phyloP scores from a whole-genome alignment of 352 stramenopile species.

The Vaucheria bursata region DNA sequence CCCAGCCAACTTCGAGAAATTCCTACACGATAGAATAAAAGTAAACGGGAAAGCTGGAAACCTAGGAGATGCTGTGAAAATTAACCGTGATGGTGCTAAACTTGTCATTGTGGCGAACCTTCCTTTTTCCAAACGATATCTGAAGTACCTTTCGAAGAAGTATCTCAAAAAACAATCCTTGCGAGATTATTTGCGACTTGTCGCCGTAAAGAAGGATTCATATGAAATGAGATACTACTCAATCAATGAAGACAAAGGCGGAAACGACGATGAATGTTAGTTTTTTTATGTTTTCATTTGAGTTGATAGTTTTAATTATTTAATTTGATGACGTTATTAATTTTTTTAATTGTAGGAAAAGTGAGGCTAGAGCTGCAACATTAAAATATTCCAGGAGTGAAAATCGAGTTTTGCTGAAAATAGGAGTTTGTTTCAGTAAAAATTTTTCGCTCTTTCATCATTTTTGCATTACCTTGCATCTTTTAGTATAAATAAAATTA shows the following conservation, averaged over 20 bases:
- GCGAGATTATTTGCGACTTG: conserved; percentile 98
- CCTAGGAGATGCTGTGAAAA: conserved; percentile 84
- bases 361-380: too few species aligned
- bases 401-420: too few species aligned
- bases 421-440: too few species aligned
- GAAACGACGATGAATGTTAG: conserved; percentile 52
- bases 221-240: conserved; percentile 99
- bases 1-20: conserved; percentile 98
- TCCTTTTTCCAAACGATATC: conserved; percentile 93
- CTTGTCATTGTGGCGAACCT: conserved; percentile 84
- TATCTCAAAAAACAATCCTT: conserved; percentile 99
- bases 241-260: conserved; percentile 83
- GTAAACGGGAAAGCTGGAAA: conserved; percentile 93
- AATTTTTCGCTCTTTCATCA: too few species aligned
- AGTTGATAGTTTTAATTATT: too few species aligned
- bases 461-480: too few species aligned
- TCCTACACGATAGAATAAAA: conserved; percentile 98
- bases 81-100: conserved; percentile 89
- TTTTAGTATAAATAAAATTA: too few species aligned
- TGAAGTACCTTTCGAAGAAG: conserved; percentile 99
- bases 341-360: too few species aligned
- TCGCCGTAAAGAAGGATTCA: conserved; percentile 94
- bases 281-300: too few species aligned
- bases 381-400: too few species aligned
- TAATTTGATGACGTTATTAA: too few species aligned